phyloP scores from a whole-genome alignment of 2,329 filamentous ascomycete genomes.

The Diaporthe helianthi region DNA sequence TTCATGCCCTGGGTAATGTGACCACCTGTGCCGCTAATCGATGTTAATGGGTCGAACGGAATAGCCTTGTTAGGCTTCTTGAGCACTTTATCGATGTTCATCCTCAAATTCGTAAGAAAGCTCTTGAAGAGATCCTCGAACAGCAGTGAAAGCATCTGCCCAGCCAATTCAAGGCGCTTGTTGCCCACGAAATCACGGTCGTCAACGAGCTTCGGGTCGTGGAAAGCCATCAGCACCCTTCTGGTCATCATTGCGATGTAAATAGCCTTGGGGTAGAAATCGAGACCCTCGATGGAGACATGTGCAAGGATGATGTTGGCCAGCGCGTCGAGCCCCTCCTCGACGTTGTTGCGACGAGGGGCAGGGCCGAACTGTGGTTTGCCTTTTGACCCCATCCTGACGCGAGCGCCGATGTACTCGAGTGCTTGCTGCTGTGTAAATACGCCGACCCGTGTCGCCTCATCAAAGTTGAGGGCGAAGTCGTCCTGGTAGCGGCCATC shows the following conservation, averaged over 20 bases:
- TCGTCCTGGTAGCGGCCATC: conserved; percentile 92
- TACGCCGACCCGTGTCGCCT: conserved; percentile 82
- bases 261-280: conserved; percentile 96
- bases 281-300: conserved; percentile 86
- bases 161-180: conserved; percentile 92
- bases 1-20: conserved; percentile 94
- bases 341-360: conserved; percentile 78
- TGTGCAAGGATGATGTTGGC: conserved; percentile 94
- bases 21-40: conserved; percentile 84
- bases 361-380: conserved; percentile 61
- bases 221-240: conserved; percentile 92
- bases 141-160: conserved; percentile 88
- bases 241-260: conserved; percentile 98
- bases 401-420: conserved; percentile 86
- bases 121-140: conserved; percentile 99
- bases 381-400: conserved; percentile 81
- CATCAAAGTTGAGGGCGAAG: conserved; percentile 94
- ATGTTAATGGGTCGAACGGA: conserved; percentile 84
- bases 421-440: conserved; percentile 95
- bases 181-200: conserved; percentile 98
- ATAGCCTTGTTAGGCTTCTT: conserved; percentile 92
- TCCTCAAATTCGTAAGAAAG: conserved; percentile 87
- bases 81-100: conserved; percentile 92
- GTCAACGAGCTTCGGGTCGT: conserved; percentile 88
- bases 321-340: conserved; percentile 91